Evolutionary conservation across 2,329 filamentous ascomycete genomes (phyloP).

Genomic region (Phialophora verrucosa): DNA sequence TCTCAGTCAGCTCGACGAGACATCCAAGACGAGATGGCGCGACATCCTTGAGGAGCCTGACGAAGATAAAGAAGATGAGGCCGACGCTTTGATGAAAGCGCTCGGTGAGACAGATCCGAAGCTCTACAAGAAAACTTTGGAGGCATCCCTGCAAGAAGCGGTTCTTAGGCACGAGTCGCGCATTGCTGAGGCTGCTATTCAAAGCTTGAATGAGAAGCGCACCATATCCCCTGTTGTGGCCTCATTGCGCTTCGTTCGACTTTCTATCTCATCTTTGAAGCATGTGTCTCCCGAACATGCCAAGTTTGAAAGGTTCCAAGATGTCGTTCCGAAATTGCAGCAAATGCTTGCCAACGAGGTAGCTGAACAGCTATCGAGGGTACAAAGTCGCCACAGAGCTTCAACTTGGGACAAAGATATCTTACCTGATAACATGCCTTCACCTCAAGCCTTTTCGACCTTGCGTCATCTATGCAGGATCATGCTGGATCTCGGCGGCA

Average conservation of each 20-base stretch:
- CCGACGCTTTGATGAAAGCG: conserved; percentile 21
- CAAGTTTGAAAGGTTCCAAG: conserved; percentile 19
- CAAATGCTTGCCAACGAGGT: conserved; percentile 31
- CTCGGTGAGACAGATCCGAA: conserved; percentile 33
- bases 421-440: conserved; percentile 36
- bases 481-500: conserved; percentile 38
- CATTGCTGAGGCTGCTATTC: conserved; percentile 19
- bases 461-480: conserved; percentile 33
- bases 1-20: conserved; percentile 24
- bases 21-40: conserved; percentile 34
- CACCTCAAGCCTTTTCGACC: conserved; percentile 32
- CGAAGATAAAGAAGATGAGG: conserved; percentile 39
- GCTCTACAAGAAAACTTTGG: conserved; percentile 16
- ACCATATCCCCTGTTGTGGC: conserved; percentile 13
- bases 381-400: conserved; percentile 6
- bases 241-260: conserved; percentile 32
- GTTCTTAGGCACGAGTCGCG: conserved; percentile 19
- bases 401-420: conserved; percentile 2
- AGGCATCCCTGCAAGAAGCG: conserved; percentile 20
- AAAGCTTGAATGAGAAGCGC: not conserved
- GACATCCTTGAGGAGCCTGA: conserved; percentile 40
- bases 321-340: conserved; percentile 24
- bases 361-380: conserved; percentile 17
- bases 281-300: conserved; percentile 23
- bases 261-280: conserved; percentile 25